phyloP scores from a whole-genome alignment of 2,329 filamentous ascomycete genomes.

The Xylaria sp. region DNA sequence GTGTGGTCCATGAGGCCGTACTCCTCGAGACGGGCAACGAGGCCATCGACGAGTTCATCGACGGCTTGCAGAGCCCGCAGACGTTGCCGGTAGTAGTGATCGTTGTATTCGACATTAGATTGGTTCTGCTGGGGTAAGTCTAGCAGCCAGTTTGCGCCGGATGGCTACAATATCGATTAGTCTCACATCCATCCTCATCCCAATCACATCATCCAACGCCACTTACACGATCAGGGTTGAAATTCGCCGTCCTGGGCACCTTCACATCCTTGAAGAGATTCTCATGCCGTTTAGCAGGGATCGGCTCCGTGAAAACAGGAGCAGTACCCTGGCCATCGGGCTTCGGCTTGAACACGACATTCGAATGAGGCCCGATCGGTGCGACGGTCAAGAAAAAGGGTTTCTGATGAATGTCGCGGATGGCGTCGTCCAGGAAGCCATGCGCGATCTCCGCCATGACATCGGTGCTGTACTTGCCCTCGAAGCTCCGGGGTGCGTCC shows the following conservation, averaged over 20 bases:
- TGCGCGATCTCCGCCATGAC: conserved; percentile 54
- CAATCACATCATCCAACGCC: background rate
- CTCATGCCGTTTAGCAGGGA: conserved; percentile 56
- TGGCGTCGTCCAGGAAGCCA: conserved; percentile 57
- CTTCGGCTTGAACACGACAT: conserved; percentile 36
- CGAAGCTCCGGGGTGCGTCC: conserved; percentile 37
- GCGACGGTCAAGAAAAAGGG: conserved; percentile 66
- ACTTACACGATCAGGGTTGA: conserved; percentile 57
- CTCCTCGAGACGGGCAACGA: conserved; percentile 38
- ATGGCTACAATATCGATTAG: conserved; percentile 9
- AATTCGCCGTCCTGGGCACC: conserved; percentile 58
- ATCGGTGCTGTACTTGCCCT: conserved; percentile 43
- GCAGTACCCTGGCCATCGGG: conserved; percentile 33
- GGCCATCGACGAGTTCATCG: conserved; percentile 47
- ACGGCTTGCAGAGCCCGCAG: conserved; percentile 49
- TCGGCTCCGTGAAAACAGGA: conserved; percentile 37
- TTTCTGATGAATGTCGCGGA: conserved; percentile 41
- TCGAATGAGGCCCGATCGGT: conserved; percentile 60
- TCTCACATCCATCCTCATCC: background rate
- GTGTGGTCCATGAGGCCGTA: conserved; percentile 58
- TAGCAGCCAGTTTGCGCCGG: conserved; percentile 42
- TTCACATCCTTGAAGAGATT: conserved; percentile 55
- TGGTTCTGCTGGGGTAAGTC: conserved; percentile 38
- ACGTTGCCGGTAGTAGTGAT: conserved; percentile 48
- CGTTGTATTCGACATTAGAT: conserved; percentile 41